Percentiles rank a stretch among this genome's conserved stretches.
These are phyloP conservation scores for Kokia cookei DNA, from an alignment of 441 rosid species.

Conservation along the genomic window DNA sequence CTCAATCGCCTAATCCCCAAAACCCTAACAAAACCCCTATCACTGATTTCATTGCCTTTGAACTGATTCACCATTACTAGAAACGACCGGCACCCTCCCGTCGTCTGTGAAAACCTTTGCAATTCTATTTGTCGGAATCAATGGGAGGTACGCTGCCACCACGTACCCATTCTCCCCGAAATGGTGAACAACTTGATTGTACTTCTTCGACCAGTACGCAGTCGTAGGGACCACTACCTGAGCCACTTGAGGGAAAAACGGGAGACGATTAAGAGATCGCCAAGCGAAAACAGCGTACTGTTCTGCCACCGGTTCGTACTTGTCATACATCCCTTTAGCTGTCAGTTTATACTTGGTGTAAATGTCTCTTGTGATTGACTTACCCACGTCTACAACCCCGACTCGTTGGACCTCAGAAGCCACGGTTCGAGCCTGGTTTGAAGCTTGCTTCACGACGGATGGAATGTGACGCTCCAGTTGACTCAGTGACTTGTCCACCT, in stretches of 20 bases:
- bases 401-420: constrained; percentile 46
- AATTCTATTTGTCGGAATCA: constrained; percentile 49
- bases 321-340: constrained; percentile 25
- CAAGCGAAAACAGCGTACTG: constrained; percentile 36
- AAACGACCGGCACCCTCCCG: constrained; percentile 4
- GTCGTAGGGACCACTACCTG: constrained; percentile 35
- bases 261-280: constrained; percentile 34
- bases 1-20: neutral
- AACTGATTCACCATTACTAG: constrained; percentile 14
- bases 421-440: constrained; percentile 38
- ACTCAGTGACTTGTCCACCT: constrained; percentile 42
- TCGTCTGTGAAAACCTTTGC: constrained; percentile 32
- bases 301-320: constrained; percentile 45
- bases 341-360: constrained; percentile 28
- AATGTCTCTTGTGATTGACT: constrained; percentile 22
- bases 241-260: constrained; percentile 42
- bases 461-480: constrained; percentile 47
- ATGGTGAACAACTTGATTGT: constrained; percentile 34
- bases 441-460: constrained; percentile 40
- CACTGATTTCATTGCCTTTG: constrained; percentile 10
- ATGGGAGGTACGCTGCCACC: constrained; percentile 31
- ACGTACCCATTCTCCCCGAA: constrained; percentile 30
- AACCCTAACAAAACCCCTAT: neutral
- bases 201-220: constrained; percentile 53
- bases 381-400: constrained; percentile 38